Evolutionary conservation across 345 rosid genomes (phyloP), one percentile per base, ranked within the genome.

Genomic region (Erysimum cheiranthoides): DNA sequence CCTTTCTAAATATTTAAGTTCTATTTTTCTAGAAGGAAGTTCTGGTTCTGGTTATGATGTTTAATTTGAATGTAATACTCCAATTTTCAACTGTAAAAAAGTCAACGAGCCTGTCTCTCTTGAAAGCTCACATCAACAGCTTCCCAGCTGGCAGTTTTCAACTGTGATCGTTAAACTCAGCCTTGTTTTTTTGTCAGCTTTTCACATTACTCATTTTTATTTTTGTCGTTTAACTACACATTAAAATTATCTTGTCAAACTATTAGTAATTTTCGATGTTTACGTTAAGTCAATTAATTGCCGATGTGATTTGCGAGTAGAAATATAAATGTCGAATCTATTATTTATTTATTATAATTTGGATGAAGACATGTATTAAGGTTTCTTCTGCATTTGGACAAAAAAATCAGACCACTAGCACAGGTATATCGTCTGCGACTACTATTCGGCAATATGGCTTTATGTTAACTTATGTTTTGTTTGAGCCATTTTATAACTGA

Each of bases 91-190:
- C 18, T 49, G 28, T 67, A 14, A 51, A 68, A 69, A 45, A 68
- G 58, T 43, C 75, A 76, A 76, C 71, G 66, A 70, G 66, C 11
- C 79, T 76, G 57, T 62, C 60, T 54, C 52, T 76, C 60, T 54
- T 54, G 59, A 54, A 70, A 70, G 66, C 71, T 53, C 71, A 35
- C 75, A 70, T 69, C 59, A 70, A 62, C 34, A 76, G 52, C 68
- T 60, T 47, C 47, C 60, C 73, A 67, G 74, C 79, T 75, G 73
- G 79, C 68, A 60, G 21, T 61, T 51, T 51, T 67, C 51, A 67
- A 38, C 47, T 67, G 57, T 74, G 49, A 36, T 74, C 59, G 78
- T 38, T 65, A 66, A 66, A 10, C 68, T 59, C 14, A 38, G 73
- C 8, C 61, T 66, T 74, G 52, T 74, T 18, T 21, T 73, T 30